phyloP scores from a whole-genome alignment of 352 stramenopile species.

The Phytophthora macrochlamydospora region DNA sequence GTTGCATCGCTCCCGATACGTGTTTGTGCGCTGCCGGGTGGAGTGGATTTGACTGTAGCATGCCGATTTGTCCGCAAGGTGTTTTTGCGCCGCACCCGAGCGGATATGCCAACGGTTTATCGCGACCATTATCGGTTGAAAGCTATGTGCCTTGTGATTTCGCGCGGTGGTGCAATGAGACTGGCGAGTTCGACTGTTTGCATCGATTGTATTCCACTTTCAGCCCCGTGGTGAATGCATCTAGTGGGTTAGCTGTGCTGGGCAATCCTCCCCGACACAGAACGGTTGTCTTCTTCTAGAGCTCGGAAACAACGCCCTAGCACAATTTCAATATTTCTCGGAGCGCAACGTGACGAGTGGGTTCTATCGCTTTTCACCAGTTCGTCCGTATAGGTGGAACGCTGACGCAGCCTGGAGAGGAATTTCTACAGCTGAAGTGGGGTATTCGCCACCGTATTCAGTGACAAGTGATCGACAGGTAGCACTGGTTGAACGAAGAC shows the following conservation, averaged over 20 bases:
- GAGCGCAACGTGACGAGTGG: slow-evolving; percentile 73
- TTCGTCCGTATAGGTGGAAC: slow-evolving; percentile 85
- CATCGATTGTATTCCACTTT: slow-evolving; percentile 40
- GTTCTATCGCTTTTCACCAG: slow-evolving; percentile 85
- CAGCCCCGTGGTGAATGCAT: slow-evolving; percentile 46
- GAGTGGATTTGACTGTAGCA: slow-evolving; percentile 92
- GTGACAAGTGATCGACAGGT: slow-evolving; percentile 87
- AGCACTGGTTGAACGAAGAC: slow-evolving; percentile 85
- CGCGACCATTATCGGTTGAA: slow-evolving; percentile 63
- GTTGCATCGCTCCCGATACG: slow-evolving; percentile 93
- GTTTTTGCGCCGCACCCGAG: slow-evolving; percentile 90
- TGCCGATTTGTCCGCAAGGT: slow-evolving; percentile 94
- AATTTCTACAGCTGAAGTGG: slow-evolving; percentile 42
- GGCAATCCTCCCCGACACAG: slow-evolving; percentile 8
- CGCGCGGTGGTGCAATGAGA: slow-evolving; percentile 90
- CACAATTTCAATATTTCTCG: slow-evolving; percentile 90
- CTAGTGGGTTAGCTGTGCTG: slow-evolving; percentile 37
- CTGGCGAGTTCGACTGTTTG: slow-evolving; percentile 94
- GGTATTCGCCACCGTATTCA: slow-evolving; percentile 67
- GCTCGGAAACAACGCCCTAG: slow-evolving; percentile 72
- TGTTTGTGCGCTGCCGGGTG: slow-evolving; percentile 94
- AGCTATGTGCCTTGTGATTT: slow-evolving; percentile 93
- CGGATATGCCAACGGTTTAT: slow-evolving; percentile 59
- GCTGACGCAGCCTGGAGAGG: slow-evolving; percentile 79
- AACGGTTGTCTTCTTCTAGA: slow-evolving; percentile 82